Evolutionary conservation across 2,329 filamentous ascomycete genomes (phyloP), one percentile per base, ranked within the genome.

Genomic region (Aureobasidium leucospermi): DNA sequence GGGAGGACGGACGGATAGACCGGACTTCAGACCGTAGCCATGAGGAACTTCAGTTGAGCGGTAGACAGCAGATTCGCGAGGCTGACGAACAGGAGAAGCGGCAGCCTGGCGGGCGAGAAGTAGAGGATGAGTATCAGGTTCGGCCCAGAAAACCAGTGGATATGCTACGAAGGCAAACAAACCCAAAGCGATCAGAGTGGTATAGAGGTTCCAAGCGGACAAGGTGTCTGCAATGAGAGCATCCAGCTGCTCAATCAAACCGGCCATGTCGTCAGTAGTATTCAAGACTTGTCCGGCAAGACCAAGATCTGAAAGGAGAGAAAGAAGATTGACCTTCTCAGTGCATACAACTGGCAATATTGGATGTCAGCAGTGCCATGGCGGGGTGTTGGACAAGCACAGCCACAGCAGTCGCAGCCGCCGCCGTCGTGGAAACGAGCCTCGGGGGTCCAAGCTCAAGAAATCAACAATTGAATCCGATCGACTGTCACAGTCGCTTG

Each of bases 81-180:
- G 84, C 66, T 93, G 85, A 66, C 94, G 84, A 57, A 97, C 88
- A 11, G 86, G 84, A 8, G 90, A 88, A 53, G 88, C 81, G 64
- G 86, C 81, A 2, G 90, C 84, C 78, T 97, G 94, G 58, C 93
- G 85, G 59, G 89, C 89, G 31, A 99, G 85, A 49, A 97, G 82
- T 73, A 96, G 86, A 36, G 94, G 93, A 73, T 97, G 94, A 5
- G 88, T 88, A 76, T 99, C 94, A 6, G 94, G 89, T 57, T 96
- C 93, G 62, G 84, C 82, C 53, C 83, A 81, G 62, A 84, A 84
- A 67, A 88, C 77, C 64, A 95, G 75, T 46, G 86, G 82, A 73
- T 89, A 91, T 60, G 85, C 80, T 60, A 93, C 74, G 67, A 91
- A 81, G 58, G 81, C 78, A 62, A 86, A 76, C 45, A 96, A 78